These are phyloP conservation scores for Ilyonectria destructans DNA, from an alignment of 2,329 filamentous ascomycete species.

Conservation along the genomic window DNA sequence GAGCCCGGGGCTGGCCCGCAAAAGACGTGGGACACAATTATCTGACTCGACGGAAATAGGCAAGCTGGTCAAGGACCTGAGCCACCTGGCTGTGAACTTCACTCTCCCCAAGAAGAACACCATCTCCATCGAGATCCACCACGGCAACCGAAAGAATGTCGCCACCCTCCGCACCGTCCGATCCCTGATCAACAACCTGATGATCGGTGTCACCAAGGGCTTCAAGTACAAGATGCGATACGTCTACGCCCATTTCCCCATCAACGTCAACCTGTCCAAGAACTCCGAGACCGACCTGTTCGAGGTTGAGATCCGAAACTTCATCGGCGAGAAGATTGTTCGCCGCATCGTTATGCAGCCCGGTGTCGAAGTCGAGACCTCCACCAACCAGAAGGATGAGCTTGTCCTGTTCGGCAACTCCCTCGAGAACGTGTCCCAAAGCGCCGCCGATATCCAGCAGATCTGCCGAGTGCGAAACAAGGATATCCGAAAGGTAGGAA, in stretches of 20 bases:
- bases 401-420: slow-evolving; percentile 94
- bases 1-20: slow-evolving; percentile 4
- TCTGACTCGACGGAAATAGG: slow-evolving; percentile 66
- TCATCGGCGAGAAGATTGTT: slow-evolving; percentile 99
- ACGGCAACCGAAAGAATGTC: slow-evolving; percentile 97
- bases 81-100: slow-evolving; percentile 97
- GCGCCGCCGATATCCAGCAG: slow-evolving; percentile 99
- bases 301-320: slow-evolving; percentile 99
- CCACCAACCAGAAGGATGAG: slow-evolving; percentile 97
- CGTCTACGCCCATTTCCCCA: slow-evolving; percentile 99
- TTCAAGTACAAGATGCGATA: slow-evolving; percentile 99
- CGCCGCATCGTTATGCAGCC: slow-evolving; percentile 90
- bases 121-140: slow-evolving; percentile 98
- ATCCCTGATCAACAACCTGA: slow-evolving; percentile 98
- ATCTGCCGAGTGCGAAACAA: slow-evolving; percentile 99
- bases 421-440: slow-evolving; percentile 97
- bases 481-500: slow-evolving; percentile 98
- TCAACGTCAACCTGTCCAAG: slow-evolving; percentile 99
- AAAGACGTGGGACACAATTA: slow-evolving; percentile 8
- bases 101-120: slow-evolving; percentile 86
- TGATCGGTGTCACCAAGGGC: slow-evolving; percentile 98
- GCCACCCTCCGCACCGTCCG: slow-evolving; percentile 98
- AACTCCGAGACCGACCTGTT: slow-evolving; percentile 89
- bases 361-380: slow-evolving; percentile 92
- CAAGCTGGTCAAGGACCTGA: slow-evolving; percentile 97